Evolutionary conservation across 164 flowering plant genomes (phyloP).

Genomic region (Sedum album): DNA sequence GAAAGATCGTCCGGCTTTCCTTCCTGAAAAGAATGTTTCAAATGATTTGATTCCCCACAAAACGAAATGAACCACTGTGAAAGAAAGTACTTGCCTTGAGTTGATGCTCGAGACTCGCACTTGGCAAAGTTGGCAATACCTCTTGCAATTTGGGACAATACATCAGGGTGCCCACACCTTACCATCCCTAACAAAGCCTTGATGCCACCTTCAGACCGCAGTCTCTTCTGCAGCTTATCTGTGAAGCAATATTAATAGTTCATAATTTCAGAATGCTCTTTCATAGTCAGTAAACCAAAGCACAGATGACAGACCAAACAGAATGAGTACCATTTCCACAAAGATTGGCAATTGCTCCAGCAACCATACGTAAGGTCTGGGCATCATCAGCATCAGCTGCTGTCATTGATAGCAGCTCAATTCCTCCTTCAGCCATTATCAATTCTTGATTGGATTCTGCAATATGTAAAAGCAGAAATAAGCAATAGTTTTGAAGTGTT

Average conservation of each 20-base stretch:
- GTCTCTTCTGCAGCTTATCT: conserved; percentile 72
- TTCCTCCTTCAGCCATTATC: conserved; percentile 89
- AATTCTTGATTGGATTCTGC: conserved; percentile 95
- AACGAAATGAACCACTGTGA: neutral
- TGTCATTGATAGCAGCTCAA: conserved; percentile 65
- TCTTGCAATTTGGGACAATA: conserved; percentile 96
- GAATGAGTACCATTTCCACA: conserved; percentile 80
- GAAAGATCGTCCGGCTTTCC: conserved; percentile 58
- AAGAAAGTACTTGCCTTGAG: conserved; percentile 46
- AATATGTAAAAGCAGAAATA: conserved; percentile 6
- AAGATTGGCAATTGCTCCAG: conserved; percentile 97
- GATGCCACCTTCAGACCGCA: conserved; percentile 89
- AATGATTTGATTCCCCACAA: neutral
- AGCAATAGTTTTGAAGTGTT: neutral
- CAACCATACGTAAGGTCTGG: conserved; percentile 98
- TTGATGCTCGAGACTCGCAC: conserved; percentile 85
- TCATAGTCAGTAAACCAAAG: neutral
- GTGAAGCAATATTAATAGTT: conserved; percentile 8
- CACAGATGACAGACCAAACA: neutral
- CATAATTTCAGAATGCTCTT: neutral
- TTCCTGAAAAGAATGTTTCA: conserved; percentile 29
- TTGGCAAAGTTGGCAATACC: conserved; percentile 97
- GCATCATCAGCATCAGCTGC: conserved; percentile 93
- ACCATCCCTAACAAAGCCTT: conserved; percentile 92
- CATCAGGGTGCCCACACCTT: conserved; percentile 88